phyloP scores from a whole-genome alignment of 2,329 filamentous ascomycete genomes.

The Trichoderma sp. region DNA sequence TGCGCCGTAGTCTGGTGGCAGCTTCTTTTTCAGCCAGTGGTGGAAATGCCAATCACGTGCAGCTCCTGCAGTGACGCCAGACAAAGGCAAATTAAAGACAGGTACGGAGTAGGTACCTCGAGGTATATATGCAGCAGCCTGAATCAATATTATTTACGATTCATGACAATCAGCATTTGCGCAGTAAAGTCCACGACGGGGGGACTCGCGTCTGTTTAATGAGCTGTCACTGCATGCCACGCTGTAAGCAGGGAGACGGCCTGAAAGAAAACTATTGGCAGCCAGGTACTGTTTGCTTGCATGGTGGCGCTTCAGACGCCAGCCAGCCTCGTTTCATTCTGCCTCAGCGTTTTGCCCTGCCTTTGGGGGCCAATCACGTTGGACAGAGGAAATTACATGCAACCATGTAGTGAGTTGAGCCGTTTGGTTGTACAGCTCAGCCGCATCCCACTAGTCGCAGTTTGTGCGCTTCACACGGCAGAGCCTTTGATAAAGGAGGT shows the following conservation, averaged over 20 bases:
- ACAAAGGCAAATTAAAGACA: neutral
- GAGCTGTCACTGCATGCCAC: conserved; percentile 16
- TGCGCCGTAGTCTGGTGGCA: neutral
- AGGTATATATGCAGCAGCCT: neutral
- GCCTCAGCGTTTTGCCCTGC: neutral
- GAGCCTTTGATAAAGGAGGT: neutral
- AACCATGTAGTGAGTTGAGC: neutral
- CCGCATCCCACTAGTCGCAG: conserved; percentile 2
- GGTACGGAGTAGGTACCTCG: no score
- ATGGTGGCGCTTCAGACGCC: conserved; percentile 7
- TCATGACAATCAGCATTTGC: neutral
- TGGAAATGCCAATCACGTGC: neutral
- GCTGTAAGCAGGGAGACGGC: conserved; percentile 11
- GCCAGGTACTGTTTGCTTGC: neutral
- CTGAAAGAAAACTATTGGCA: conserved; percentile 5
- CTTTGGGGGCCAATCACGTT: neutral
- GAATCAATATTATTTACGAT: neutral
- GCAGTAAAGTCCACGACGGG: neutral
- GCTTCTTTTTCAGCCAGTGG: neutral
- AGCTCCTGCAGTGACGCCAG: neutral
- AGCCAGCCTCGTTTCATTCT: conserved; percentile 1
- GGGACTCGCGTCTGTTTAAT: conserved; percentile 15
- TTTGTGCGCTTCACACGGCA: neutral
- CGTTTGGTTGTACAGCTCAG: conserved; percentile 7
- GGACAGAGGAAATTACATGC: conserved; percentile 9